phyloP scores from a whole-genome alignment of 805 yeast genomes.

The Danielozyma ontarioensis region DNA sequence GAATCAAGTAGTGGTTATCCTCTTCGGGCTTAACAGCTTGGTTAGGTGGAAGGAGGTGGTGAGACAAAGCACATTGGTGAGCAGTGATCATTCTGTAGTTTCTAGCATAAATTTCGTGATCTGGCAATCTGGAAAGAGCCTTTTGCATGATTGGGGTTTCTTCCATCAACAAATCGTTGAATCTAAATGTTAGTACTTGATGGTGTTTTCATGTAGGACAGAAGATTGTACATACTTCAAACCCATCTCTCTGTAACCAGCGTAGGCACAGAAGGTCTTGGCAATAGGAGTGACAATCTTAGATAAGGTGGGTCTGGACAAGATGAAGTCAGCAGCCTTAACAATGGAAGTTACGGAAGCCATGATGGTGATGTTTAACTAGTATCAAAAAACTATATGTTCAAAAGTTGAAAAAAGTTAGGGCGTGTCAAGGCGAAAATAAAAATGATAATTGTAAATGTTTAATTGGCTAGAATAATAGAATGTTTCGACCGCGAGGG shows the following conservation, averaged over 20 bases:
- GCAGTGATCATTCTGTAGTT: constrained; percentile 90
- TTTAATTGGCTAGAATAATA: constrained; percentile 20
- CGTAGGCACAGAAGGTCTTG: constrained; percentile 59
- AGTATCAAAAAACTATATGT: background rate
- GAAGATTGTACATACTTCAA: constrained; percentile 49
- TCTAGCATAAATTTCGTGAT: constrained; percentile 81
- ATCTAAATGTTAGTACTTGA: constrained; percentile 34
- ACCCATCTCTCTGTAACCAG: constrained; percentile 96
- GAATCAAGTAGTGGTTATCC: constrained; percentile 77
- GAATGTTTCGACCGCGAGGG: constrained; percentile 7
- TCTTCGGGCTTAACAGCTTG: constrained; percentile 78
- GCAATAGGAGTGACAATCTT: constrained; percentile 78
- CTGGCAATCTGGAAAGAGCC: constrained; percentile 84
- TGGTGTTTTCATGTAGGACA: background rate
- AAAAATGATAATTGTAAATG: constrained; percentile 13
- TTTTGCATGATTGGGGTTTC: constrained; percentile 83
- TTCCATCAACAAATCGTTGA: constrained; percentile 83
- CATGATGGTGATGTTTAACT: constrained; percentile 25
- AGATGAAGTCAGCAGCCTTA: constrained; percentile 71
- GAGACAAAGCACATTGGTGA: constrained; percentile 79
- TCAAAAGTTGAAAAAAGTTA: background rate
- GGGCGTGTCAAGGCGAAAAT: constrained; percentile 1
- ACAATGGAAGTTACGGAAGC: constrained; percentile 64
- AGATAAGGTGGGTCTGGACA: constrained; percentile 73
- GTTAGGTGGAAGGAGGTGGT: constrained; percentile 76